Conservation (phyloP, 345 rosid species). For the Pistacia vera region DNA sequence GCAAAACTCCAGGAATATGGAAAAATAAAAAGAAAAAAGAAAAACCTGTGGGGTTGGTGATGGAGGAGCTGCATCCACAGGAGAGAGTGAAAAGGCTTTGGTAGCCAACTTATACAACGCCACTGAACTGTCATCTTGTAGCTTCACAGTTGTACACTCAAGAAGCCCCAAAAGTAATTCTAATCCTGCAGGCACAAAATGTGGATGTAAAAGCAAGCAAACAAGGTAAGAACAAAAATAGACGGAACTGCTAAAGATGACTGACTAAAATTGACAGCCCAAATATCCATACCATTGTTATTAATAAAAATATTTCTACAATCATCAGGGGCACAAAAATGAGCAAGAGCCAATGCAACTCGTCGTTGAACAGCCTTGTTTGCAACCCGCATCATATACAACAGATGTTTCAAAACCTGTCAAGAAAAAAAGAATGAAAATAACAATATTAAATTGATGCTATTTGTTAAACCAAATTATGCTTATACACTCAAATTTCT, state of each 20-base stretch:
- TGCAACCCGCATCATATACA: conserved; percentile 54
- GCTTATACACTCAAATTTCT: background rate
- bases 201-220: conserved; percentile 5
- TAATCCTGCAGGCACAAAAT: conserved; percentile 41
- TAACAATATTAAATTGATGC: background rate
- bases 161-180: conserved; percentile 59
- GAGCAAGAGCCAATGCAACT: conserved; percentile 71
- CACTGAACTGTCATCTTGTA: conserved; percentile 50
- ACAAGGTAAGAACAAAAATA: conserved; percentile 4
- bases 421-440: conserved; percentile 8
- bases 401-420: conserved; percentile 56
- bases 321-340: conserved; percentile 64
- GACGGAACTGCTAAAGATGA: background rate
- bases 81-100: conserved; percentile 47
- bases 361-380: conserved; percentile 53
- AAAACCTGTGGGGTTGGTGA: conserved; percentile 66
- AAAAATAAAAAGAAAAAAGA: conserved; percentile 4
- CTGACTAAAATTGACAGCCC: background rate
- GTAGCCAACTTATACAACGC: conserved; percentile 67
- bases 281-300: conserved; percentile 48
- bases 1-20: background rate
- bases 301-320: conserved; percentile 59
- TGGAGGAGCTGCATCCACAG: conserved; percentile 58
- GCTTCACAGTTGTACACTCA: conserved; percentile 50
- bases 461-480: background rate